phyloP scores from a whole-genome alignment of 2,329 filamentous ascomycete genomes.

The Aspergillus flavus region DNA sequence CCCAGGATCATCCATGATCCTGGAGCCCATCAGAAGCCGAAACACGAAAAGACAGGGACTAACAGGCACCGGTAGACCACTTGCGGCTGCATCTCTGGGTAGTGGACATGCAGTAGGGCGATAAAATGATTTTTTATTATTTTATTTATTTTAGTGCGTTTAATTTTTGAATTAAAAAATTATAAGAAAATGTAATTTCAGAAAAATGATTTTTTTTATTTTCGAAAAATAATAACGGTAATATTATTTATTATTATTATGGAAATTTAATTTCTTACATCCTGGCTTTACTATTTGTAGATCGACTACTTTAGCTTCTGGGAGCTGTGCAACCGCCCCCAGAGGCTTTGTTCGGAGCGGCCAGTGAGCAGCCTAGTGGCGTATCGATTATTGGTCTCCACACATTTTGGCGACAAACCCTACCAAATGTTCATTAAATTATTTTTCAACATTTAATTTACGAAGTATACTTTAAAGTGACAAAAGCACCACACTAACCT shows the following conservation, averaged over 20 bases:
- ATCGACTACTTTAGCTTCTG: constrained; percentile 15
- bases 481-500: constrained; percentile 19
- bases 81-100: constrained; percentile 20
- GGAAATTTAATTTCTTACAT: constrained; percentile 5
- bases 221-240: neutral
- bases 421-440: constrained; percentile 4
- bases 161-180: neutral
- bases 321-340: constrained; percentile 3
- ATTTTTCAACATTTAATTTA: neutral
- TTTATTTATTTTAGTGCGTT: constrained; percentile 4
- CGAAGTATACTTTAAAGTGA: constrained; percentile 8
- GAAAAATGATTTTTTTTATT: neutral
- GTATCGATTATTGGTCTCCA: constrained; percentile 17
- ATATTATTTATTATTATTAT: constrained; percentile 5
- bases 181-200: neutral
- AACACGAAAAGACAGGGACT: constrained; percentile 20
- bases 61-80: constrained; percentile 19
- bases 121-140: constrained; percentile 7
- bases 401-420: constrained; percentile 2
- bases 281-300: constrained; percentile 19
- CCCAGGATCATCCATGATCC: constrained; percentile 29
- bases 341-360: constrained; percentile 17
- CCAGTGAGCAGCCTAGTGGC: constrained; percentile 14
- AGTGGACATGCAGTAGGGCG: constrained; percentile 23
- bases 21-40: constrained; percentile 27